A percentile compares a stretch with the other conserved stretches of the same genome.
Conservation (phyloP, 2,329 filamentous ascomycete genomes). For the Exophiala calicioides region DNA sequence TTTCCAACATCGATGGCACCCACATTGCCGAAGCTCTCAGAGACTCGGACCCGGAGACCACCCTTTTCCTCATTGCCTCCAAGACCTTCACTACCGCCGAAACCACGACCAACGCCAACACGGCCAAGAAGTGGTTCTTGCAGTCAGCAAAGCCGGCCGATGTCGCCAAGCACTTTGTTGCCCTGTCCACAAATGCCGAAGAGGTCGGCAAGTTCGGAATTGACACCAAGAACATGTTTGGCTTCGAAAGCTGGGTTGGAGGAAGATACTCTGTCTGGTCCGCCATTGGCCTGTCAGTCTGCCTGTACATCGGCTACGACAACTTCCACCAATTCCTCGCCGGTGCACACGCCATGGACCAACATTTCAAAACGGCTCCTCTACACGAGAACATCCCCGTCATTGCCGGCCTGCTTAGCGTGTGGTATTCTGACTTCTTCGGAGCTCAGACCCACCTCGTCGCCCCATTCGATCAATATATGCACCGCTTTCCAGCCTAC, state of each 20-base stretch:
- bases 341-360: constrained; percentile 96
- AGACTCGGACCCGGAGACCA: constrained; percentile 90
- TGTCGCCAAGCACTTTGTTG: constrained; percentile 98
- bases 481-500: constrained; percentile 98
- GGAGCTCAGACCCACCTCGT: constrained; percentile 97
- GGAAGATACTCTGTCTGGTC: constrained; percentile 99
- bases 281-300: constrained; percentile 92
- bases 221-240: constrained; percentile 99
- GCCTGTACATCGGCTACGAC: constrained; percentile 92
- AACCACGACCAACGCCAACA: constrained; percentile 95
- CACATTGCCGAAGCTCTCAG: constrained; percentile 93
- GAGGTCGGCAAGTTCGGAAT: constrained; percentile 99
- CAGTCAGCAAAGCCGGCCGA: constrained; percentile 74
- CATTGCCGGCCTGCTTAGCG: constrained; percentile 86
- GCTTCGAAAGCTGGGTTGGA: constrained; percentile 97
- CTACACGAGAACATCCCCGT: constrained; percentile 93
- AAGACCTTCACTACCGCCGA: constrained; percentile 99
- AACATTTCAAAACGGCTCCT: constrained; percentile 90
- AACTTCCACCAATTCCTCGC: constrained; percentile 97
- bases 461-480: constrained; percentile 97
- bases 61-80: constrained; percentile 96
- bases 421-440: constrained; percentile 99
- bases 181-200: constrained; percentile 89
- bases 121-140: constrained; percentile 95
- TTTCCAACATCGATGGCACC: constrained; percentile 99